Evolutionary conservation across 1,284 basidiomycete species (phyloP), one percentile per base, ranked within the genome.

Genomic region (Ustilago trichophora): DNA sequence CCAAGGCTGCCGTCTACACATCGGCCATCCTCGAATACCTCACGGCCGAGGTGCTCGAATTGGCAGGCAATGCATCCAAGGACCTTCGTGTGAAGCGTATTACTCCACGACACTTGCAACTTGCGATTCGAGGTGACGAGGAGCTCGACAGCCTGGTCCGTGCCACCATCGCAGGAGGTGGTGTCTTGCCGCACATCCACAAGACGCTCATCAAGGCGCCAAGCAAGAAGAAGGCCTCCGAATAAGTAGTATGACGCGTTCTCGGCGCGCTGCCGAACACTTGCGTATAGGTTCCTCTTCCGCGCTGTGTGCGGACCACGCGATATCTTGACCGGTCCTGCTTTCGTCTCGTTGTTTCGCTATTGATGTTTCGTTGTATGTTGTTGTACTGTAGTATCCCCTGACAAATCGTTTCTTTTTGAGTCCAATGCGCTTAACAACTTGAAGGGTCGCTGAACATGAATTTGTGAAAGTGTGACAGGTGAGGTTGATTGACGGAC

Each of bases 1-100:
- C 91, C 24, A 93, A 93, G 82, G 92, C 92, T 13, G 91, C 92
- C 6, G 92, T 94, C 8, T 94, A 93, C 81, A 91, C 90, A n/a
- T 88, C 90, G 32, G 92, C 92, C 22, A 92, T 94, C 74, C 85
- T 94, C 38, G 92, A 94, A 82, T 94, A 94, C 77, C 85, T 94
- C 42, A 92, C 91, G 0, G 92, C 92, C 25, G 92, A 94, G 81
- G 92, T 94, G 15, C 85, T 94, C 47, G 92, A 94, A 78, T 85
- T 94, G 43, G 91, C 91, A 92, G 94, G 94, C 35, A 98, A 98
- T 82, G 94, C 94, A 21, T 94, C 93, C 10, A 96, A 96, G 82
- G 94, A 98, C 84, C 86, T 97, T 32, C 88, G 90, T 49, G 92
- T 96, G 37, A 97, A 97, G 84, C 91, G 95, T 82, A 96, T 98